Evolutionary conservation across 345 rosid genomes (phyloP).

Genomic region (Lepidium didymum): DNA sequence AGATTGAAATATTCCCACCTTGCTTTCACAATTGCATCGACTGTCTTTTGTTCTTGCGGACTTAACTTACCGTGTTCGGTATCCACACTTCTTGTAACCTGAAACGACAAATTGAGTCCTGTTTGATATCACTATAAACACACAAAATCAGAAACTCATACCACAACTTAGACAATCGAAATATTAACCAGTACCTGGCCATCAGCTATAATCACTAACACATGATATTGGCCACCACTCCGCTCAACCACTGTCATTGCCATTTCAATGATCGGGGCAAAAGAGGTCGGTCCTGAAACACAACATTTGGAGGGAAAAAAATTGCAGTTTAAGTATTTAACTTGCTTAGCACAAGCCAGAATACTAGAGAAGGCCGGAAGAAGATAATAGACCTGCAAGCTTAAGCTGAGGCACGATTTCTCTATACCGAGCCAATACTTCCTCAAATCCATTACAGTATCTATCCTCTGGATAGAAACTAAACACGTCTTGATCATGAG

Average conservation of each 20-base stretch:
- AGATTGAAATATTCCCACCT: slow-evolving; percentile 38
- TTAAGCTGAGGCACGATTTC: slow-evolving; percentile 73
- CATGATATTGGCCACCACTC: slow-evolving; percentile 93
- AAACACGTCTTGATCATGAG: slow-evolving; percentile 95
- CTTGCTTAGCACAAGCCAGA: slow-evolving; percentile 2
- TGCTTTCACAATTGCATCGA: slow-evolving; percentile 88
- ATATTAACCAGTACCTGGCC: slow-evolving; percentile 63
- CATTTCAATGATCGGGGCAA: slow-evolving; percentile 95
- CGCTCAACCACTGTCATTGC: slow-evolving; percentile 85
- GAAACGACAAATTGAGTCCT: slow-evolving; percentile 10
- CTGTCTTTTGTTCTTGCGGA: slow-evolving; percentile 90
- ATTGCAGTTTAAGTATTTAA: background rate
- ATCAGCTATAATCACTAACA: slow-evolving; percentile 88
- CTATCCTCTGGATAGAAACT: slow-evolving; percentile 62
- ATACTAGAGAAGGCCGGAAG: background rate
- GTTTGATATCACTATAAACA: background rate
- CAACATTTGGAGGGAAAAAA: background rate
- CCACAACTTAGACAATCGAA: background rate
- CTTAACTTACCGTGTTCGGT: slow-evolving; percentile 59
- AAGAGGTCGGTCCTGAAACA: slow-evolving; percentile 82
- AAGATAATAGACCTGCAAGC: slow-evolving; percentile 63
- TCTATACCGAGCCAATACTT: slow-evolving; percentile 66
- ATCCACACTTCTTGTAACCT: slow-evolving; percentile 81
- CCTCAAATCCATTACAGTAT: slow-evolving; percentile 86
- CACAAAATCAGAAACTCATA: background rate